phyloP scores from a whole-genome alignment of 306 rosid species.

The Pyrus betulifolia region DNA sequence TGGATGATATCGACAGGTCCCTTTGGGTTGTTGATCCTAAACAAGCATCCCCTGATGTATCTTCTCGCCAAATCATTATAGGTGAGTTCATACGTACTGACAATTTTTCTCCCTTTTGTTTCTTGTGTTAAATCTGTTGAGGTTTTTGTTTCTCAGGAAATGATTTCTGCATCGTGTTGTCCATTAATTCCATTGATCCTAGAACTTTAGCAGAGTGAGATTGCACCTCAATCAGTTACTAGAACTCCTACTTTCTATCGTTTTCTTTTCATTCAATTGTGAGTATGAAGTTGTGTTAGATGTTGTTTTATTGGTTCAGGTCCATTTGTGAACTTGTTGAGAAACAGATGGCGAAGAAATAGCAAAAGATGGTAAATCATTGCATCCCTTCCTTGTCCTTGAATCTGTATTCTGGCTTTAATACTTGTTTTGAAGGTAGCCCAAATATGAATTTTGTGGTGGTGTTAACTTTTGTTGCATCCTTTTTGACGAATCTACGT shows the following conservation, averaged over 20 bases:
- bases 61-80: constrained; percentile 11
- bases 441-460: not conserved
- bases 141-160: constrained; percentile 22
- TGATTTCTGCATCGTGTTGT: constrained; percentile 19
- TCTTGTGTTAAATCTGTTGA: not conserved
- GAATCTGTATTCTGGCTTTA: not conserved
- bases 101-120: not conserved
- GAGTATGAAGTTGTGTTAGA: constrained; percentile 19
- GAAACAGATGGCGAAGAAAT: constrained; percentile 26
- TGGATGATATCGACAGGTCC: constrained; percentile 26
- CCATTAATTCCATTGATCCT: constrained; percentile 20
- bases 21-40: constrained; percentile 18
- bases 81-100: constrained; percentile 4
- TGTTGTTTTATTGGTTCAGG: constrained; percentile 33
- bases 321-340: constrained; percentile 15
- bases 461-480: not conserved
- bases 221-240: constrained; percentile 5
- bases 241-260: not conserved
- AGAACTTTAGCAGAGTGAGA: constrained; percentile 37
- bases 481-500: not conserved
- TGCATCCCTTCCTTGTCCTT: not conserved
- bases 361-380: constrained; percentile 23
- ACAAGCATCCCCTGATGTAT: constrained; percentile 12
- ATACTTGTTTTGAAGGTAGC: not conserved
- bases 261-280: not conserved